phyloP scores from a whole-genome alignment of 2,329 filamentous ascomycete genomes.

The Aspergillus fumigatus region DNA sequence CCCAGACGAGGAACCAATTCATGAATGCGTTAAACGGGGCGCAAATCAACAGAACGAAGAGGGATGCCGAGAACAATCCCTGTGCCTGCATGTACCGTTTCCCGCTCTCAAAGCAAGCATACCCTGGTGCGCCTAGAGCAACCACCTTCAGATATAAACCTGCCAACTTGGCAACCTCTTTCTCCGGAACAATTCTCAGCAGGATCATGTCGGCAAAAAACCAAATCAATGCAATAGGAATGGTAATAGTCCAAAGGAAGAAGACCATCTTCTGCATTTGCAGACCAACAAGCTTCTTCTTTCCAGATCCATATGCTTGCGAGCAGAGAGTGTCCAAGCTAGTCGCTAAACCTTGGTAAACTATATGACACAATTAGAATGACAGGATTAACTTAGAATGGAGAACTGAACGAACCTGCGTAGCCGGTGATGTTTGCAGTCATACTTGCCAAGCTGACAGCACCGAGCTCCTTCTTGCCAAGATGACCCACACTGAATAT shows the following conservation, averaged over 20 bases:
- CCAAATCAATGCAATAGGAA: conserved; percentile 72
- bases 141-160: conserved; percentile 69
- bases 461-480: conserved; percentile 65
- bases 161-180: conserved; percentile 64
- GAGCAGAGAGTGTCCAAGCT: conserved; percentile 88
- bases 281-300: conserved; percentile 80
- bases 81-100: conserved; percentile 90
- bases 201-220: conserved; percentile 63
- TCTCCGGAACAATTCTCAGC: conserved; percentile 64
- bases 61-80: conserved; percentile 75
- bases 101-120: conserved; percentile 69
- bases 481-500: conserved; percentile 74
- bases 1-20: conserved; percentile 79
- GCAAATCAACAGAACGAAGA: conserved; percentile 77
- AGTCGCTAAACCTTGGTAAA: conserved; percentile 81
- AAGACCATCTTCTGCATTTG: conserved; percentile 78
- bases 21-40: conserved; percentile 76
- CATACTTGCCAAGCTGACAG: conserved; percentile 68
- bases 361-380: conserved; percentile 30
- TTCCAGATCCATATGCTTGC: conserved; percentile 89
- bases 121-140: conserved; percentile 67
- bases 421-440: conserved; percentile 74
- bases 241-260: conserved; percentile 67
- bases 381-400: background rate
- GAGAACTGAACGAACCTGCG: conserved; percentile 28